Evolutionary conservation across 495 filamentous ascomycete species (phyloP), one percentile per base, ranked within the genome.

Genomic region (Penicillium antarcticum): DNA sequence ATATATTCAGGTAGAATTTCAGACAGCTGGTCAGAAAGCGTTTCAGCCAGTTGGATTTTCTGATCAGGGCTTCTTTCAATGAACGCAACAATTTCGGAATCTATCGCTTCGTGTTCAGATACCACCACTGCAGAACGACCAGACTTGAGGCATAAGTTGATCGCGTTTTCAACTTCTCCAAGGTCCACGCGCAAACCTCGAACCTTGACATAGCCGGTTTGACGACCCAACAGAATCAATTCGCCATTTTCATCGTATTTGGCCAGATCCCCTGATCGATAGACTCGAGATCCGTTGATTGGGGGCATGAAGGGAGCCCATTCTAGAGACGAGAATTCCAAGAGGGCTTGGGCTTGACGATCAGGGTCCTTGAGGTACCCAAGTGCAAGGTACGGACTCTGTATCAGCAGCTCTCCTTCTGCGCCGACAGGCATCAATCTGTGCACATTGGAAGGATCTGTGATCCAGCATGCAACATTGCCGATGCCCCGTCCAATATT

Each of bases 151-250:
- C 23, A 42, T 21, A 14, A n/a, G 10, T 14, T 21, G 8, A 64
- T 36, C 11, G 32, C 42, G 16, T 37, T 34, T 41, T 71, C 67
- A 10, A 76, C 52, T 41, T 78, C 74, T 2, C 63, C 68, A 10
- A 72, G 61, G 43, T 78, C 73, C 17, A 79, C 57, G 12, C 75
- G 57, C 35, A 74, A 63, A 16, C 51, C 51, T 10, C 51, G 42
- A 36, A 77, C 66, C 58, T 78, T 79, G 48, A 78, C 52, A 48
- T 75, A 74, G 29, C 57, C 57, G 43, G 73, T 69, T 24, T 58
- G 55, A 40, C 76, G 60, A 33, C 73, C 68, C 13, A 72, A 9
- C 43, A 71, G 65, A n/a, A 68, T 64, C 12, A 77, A 57, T 13
- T 52, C 61, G 2, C 73, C 72, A 45, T 73, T 57, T n/a, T 35